phyloP scores from a whole-genome alignment of 805 yeast species.

The Candida fluviatilis region DNA sequence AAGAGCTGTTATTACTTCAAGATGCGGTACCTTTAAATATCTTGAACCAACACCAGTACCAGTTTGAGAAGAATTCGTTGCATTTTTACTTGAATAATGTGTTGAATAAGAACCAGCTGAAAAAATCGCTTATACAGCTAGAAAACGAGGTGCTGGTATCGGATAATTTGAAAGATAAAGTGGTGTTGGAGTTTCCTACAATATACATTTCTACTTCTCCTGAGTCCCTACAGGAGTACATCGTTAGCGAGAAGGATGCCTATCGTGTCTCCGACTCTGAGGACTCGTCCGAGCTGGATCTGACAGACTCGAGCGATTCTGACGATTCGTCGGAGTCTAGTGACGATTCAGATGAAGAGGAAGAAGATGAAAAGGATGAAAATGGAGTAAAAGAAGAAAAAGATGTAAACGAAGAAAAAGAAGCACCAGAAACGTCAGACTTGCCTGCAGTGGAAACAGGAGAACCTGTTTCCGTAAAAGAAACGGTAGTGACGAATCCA shows the following conservation, averaged over 20 bases:
- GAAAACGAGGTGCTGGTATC: slow-evolving; percentile 42
- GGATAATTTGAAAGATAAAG: slow-evolving; percentile 41
- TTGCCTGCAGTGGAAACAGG: not conserved
- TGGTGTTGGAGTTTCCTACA: slow-evolving; percentile 78
- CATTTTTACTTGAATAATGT: slow-evolving; percentile 32
- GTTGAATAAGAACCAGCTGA: slow-evolving; percentile 10
- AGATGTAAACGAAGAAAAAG: not conserved
- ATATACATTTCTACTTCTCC: slow-evolving; percentile 38
- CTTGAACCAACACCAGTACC: slow-evolving; percentile 14
- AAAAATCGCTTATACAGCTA: slow-evolving; percentile 33
- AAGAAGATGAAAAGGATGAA: not conserved
- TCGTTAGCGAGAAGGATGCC: slow-evolving; percentile 17
- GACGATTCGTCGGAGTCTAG: slow-evolving; percentile 6
- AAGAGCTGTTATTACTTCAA: slow-evolving; percentile 30
- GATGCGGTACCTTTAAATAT: slow-evolving; percentile 42
- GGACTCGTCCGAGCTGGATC: slow-evolving; percentile 17
- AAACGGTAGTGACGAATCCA: too few species aligned
- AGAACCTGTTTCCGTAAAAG: not conserved
- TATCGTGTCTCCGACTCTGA: slow-evolving; percentile 5
- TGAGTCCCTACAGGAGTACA: slow-evolving; percentile 4
- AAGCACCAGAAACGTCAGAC: not conserved
- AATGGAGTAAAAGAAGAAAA: too few species aligned
- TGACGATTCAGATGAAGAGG: slow-evolving; percentile 3
- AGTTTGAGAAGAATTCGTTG: slow-evolving; percentile 22
- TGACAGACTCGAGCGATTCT: slow-evolving; percentile 6